phyloP scores from a whole-genome alignment of 208 protist species.

The Crithidia bombi region DNA sequence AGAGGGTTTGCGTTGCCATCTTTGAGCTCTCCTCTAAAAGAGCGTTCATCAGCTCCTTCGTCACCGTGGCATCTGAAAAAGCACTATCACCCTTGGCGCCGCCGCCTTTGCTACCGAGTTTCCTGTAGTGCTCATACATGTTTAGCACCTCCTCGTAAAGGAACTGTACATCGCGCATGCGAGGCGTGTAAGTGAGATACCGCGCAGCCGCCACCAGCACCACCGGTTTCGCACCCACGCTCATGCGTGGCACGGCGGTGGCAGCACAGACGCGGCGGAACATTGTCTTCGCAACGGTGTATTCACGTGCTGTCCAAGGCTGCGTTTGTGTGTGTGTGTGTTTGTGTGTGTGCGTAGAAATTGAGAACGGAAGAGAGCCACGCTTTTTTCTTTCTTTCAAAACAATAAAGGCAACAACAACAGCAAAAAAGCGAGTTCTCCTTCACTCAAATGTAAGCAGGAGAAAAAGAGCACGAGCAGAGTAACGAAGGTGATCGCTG shows the following conservation, averaged over 20 bases:
- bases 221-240: constrained; percentile 4
- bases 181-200: constrained; percentile 51
- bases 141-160: constrained; percentile 84
- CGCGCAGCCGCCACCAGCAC: constrained; percentile 27
- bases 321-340: background rate
- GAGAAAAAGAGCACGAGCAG: too few relatives aligned
- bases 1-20: constrained; percentile 57
- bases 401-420: too few relatives aligned
- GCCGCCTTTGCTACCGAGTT: constrained; percentile 43
- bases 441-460: too few relatives aligned
- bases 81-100: background rate
- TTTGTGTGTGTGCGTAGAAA: background rate
- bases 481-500: too few relatives aligned
- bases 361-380: too few relatives aligned
- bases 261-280: constrained; percentile 42
- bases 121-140: constrained; percentile 83
- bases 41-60: constrained; percentile 77
- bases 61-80: constrained; percentile 36
- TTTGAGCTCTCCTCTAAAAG: constrained; percentile 72
- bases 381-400: too few relatives aligned
- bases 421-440: too few relatives aligned
- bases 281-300: constrained; percentile 32
- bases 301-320: background rate
- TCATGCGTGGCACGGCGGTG: constrained; percentile 9
- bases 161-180: constrained; percentile 69